Conservation (phyloP, 352 stramenopile genomes). For the Globisporangium okanoganense region DNA sequence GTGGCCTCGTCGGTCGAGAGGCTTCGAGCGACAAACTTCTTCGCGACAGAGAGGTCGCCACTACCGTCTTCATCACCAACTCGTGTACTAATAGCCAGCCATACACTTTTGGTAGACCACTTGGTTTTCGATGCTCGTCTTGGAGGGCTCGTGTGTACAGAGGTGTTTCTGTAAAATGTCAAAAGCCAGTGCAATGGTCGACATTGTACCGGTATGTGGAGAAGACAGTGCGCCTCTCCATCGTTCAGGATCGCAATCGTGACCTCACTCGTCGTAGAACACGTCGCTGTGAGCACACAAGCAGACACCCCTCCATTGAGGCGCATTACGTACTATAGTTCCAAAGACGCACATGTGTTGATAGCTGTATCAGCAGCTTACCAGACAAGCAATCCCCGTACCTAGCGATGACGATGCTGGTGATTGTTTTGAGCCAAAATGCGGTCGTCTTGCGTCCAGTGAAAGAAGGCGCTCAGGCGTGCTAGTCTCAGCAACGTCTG, state of each 20-base stretch:
- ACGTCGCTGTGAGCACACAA: slow-evolving; percentile 40
- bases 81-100: no score
- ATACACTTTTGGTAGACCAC: slow-evolving; percentile 25
- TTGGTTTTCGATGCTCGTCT: slow-evolving; percentile 19
- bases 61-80: background rate
- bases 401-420: slow-evolving; percentile 34
- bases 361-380: no score
- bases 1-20: slow-evolving; percentile 23
- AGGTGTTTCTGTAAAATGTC: slow-evolving; percentile 45
- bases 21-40: slow-evolving; percentile 28
- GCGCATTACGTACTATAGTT: no score
- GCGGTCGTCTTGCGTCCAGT: slow-evolving; percentile 23
- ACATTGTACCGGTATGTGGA: slow-evolving; percentile 42
- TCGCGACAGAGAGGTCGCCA: background rate
- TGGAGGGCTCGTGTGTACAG: slow-evolving; percentile 28
- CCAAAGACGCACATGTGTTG: no score
- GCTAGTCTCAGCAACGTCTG: background rate
- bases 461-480: slow-evolving; percentile 16
- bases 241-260: slow-evolving; percentile 36
- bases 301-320: no score
- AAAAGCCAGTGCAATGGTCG: slow-evolving; percentile 46
- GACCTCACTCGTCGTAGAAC: slow-evolving; percentile 57
- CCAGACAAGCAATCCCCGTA: slow-evolving; percentile 9
- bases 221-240: slow-evolving; percentile 57
- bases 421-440: slow-evolving; percentile 9